Percentiles rank a stretch among this genome's conserved stretches.
These are phyloP conservation scores for Blastobotrys peoriensis DNA, from an alignment of 805 yeast species.

Conservation along the genomic window DNA sequence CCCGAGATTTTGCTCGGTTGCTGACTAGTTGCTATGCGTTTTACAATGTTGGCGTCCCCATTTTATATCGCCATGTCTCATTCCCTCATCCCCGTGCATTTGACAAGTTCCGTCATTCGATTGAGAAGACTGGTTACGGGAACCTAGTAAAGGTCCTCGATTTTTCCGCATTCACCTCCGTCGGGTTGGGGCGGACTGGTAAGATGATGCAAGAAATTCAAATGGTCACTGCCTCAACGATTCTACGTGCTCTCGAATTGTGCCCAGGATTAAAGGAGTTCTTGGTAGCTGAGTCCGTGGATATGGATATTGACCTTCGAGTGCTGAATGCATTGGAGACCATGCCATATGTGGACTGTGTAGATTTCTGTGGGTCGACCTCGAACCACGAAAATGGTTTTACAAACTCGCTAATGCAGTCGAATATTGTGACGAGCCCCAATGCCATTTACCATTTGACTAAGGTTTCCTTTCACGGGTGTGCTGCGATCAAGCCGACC, in stretches of 20 bases:
- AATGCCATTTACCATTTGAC: conserved; percentile 26
- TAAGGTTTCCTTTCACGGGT: conserved; percentile 76
- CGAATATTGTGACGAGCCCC: conserved; percentile 18
- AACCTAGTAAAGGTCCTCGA: conserved; percentile 66
- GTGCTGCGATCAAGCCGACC: conserved; percentile 65
- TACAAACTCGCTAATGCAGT: conserved; percentile 48
- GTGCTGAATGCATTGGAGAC: conserved; percentile 54
- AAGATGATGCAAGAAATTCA: conserved; percentile 88
- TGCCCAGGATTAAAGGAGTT: conserved; percentile 70
- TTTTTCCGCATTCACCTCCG: conserved; percentile 81
- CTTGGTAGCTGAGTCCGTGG: conserved; percentile 77
- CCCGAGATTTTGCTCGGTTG: conserved; percentile 18
- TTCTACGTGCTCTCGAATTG: conserved; percentile 51
- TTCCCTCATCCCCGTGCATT: conserved; percentile 79
- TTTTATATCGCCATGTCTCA: conserved; percentile 34
- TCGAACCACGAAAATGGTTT: conserved; percentile 43
- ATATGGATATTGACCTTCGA: conserved; percentile 65
- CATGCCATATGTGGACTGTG: conserved; percentile 51
- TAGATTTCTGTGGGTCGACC: conserved; percentile 88
- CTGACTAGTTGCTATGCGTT: conserved; percentile 26
- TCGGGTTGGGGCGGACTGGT: conserved; percentile 84
- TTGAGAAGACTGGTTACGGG: conserved; percentile 42
- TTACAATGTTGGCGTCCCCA: conserved; percentile 31
- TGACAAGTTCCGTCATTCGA: conserved; percentile 57
- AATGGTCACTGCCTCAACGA: conserved; percentile 75